Evolutionary conservation across 2,329 filamentous ascomycete genomes (phyloP), one percentile per base, ranked within the genome.

Genomic region (Graphium sp.): DNA sequence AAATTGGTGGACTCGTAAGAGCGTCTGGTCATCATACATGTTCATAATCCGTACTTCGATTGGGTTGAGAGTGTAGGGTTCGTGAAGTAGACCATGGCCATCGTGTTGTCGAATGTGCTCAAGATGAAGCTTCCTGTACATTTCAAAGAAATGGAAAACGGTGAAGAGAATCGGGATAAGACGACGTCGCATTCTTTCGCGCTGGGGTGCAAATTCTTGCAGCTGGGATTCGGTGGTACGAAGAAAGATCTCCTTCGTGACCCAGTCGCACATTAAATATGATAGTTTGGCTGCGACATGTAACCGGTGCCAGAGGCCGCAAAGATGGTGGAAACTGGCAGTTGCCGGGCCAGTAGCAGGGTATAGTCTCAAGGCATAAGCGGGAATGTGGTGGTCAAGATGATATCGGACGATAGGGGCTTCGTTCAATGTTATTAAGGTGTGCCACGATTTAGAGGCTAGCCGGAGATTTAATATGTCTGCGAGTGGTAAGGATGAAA

Each of bases 91-190:
- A 5, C 68, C 65, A 27, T 61, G 52, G 9, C 63, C 61, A 22
- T 49, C 50, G 31, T 68, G 55, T 26, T 65, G 53, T 27, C 53
- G 49, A 15, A 76, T 56, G 34, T 68, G 66, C 37, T 67, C 49
- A 6, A 73, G 45, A 37, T 75, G 68, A 3, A 72, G 50, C 22
- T 56, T 60, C 33, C 71, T 63, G 41, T 73, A 74, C 1, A 58
- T 70, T 43, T 76, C 71, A 42, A 76, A 75, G 41, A 76, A 76
- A 43, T 76, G 71, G 37, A 75, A 75, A 15, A 74, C 55, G 9
- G 69, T 74, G 37, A 76, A 75, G 11, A 76, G 54, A 6, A 74
- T 45, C 2, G 71, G 71, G 31, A 74, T 71, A 7, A 76, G 50
- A 28, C 71, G 60, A 34, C 68, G 65, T 26, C 69, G 65, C 71